Base-by-base conservation (phyloP, 164 flowering plant species). In the Buxus sempervirens region DNA sequence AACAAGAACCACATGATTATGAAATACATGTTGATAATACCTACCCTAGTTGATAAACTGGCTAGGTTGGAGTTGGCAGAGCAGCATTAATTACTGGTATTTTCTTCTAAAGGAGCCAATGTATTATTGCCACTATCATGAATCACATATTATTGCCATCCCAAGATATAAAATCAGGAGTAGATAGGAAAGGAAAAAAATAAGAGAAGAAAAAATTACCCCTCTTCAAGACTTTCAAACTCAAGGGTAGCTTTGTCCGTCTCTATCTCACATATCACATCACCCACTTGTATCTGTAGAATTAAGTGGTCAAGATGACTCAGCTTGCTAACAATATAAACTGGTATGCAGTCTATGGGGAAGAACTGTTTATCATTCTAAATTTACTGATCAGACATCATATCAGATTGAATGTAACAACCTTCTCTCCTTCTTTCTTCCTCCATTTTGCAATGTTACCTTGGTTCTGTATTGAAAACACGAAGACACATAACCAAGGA, bases 191-290 rank as follows among this genome's bases (percentile, higher is more conserved):
- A n/a, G n/a, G n/a, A n/a, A n/a, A n/a, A n/a, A n/a, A n/a, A n/a
- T n/a, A n/a, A n/a, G n/a, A 32, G 38, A 60, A 65, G 51, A 14
- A 27, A 61, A 55, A 60, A 42, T 73, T 91, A 95, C 97, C 98
- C 98, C 72, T 95, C 98, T 73, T 95, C 98, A 41, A 85, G 93
- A 75, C 89, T 70, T 76, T 95, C 98, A 79, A 86, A 90, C 75
- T 95, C 98, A 70, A 95, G 74, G 2, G 98, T 91, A 41, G 98
- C 98, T 80, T 95, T 95, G 73, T 95, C 97, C 0, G 98, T 95
- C 79, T 95, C 98, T 79, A 94, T 91, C 76, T 90, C 96, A 74
- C 98, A 94, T 53, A 91, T 65, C 53, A 94, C 82, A 75, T 94
- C 98, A 58, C 98, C 98, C 70, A 84, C 90, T 76, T 82, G 96